Percentiles rank a stretch among this genome's conserved stretches.
Evolutionary conservation across 2,329 filamentous ascomycete species (phyloP).

Genomic region (Niveomyces coronatus): DNA sequence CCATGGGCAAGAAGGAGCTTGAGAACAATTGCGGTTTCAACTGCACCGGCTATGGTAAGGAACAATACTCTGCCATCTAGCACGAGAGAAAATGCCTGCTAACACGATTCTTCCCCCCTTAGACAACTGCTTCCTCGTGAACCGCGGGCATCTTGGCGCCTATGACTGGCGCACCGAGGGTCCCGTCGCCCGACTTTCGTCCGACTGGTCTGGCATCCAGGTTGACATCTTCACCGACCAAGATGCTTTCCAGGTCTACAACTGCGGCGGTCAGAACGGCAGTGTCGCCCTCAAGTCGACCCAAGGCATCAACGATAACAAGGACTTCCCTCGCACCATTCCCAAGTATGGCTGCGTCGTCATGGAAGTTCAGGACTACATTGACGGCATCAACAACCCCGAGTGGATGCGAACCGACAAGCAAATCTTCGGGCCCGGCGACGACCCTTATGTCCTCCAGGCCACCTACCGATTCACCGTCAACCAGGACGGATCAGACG

Average conservation of each 20-base stretch:
- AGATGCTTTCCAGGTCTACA: slow-evolving; percentile 80
- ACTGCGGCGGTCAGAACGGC: slow-evolving; percentile 69
- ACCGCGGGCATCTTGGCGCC: slow-evolving; percentile 44
- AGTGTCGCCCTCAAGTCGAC: slow-evolving; percentile 57
- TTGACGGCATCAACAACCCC: slow-evolving; percentile 86
- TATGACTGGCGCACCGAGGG: slow-evolving; percentile 53
- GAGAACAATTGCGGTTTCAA: slow-evolving; percentile 65
- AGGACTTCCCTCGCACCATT: slow-evolving; percentile 50
- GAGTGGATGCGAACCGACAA: slow-evolving; percentile 63
- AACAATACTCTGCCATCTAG: too few species aligned
- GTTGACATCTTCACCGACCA: slow-evolving; percentile 77
- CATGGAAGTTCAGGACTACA: slow-evolving; percentile 87
- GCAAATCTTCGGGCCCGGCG: slow-evolving; percentile 51
- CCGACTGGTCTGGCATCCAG: slow-evolving; percentile 70
- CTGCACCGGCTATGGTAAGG: slow-evolving; percentile 77
- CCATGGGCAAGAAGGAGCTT: slow-evolving; percentile 52
- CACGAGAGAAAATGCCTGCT: neutral
- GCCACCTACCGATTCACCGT: slow-evolving; percentile 51
- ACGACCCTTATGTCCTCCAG: slow-evolving; percentile 50
- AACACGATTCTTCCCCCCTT: slow-evolving; percentile 6
- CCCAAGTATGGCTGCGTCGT: slow-evolving; percentile 77
- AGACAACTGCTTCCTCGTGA: slow-evolving; percentile 62
- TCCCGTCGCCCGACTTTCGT: slow-evolving; percentile 57
- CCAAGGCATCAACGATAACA: slow-evolving; percentile 50
- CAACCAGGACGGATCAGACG: slow-evolving; percentile 18